Evolutionary conservation across 768 basidiomycete genomes (phyloP), one percentile per base, ranked within the genome.

Genomic region (Butyriboletus loyo): DNA sequence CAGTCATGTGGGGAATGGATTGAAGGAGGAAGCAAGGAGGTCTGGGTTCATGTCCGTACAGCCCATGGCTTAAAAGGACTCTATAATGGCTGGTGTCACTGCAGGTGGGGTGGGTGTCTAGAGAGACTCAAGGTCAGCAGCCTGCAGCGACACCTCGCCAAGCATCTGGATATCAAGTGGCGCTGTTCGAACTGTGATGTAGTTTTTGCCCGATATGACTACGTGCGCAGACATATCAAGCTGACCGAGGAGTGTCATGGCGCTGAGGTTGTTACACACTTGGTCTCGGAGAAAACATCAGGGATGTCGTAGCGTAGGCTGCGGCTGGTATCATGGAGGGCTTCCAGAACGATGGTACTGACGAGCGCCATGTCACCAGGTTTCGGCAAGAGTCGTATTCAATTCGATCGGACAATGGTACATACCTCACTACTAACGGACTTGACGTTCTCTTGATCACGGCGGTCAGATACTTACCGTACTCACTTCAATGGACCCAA

Each of bases 81-180:
- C 3, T 55, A 55, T 30, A 14, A 21, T 19, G 6, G 34, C 19
- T 35, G 38, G 32, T 50, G 37, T 41, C 32, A 21, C 24, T 51
- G 58, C 31, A 31, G 14, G 24, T 59, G 49, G 56, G 40, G 13
- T 22, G 58, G 58, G 21, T 58, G 57, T 21, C 10, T 21, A 19
- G 48, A 58, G 35, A 32, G 13, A 21, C 56, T 58, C 35, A 58
- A 43, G 35, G 56, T 58, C 11, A 48, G 49, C 37, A 55, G 49
- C 30, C 40, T 59, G 19, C 52, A 44, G 21, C 41, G 58, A 28
- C 53, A 52, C 30, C 35, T 59, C 5, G 31, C 38, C 8, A 55
- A 48, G 31, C 46, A 60, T 25, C 34, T 59, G 15, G 48, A 53
- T 3, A 53, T 50, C 27, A 58, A 42, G 21, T 58, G 52, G 57